Evolutionary conservation across 495 filamentous ascomycete genomes (phyloP).

Genomic region (Niebla homalea): DNA sequence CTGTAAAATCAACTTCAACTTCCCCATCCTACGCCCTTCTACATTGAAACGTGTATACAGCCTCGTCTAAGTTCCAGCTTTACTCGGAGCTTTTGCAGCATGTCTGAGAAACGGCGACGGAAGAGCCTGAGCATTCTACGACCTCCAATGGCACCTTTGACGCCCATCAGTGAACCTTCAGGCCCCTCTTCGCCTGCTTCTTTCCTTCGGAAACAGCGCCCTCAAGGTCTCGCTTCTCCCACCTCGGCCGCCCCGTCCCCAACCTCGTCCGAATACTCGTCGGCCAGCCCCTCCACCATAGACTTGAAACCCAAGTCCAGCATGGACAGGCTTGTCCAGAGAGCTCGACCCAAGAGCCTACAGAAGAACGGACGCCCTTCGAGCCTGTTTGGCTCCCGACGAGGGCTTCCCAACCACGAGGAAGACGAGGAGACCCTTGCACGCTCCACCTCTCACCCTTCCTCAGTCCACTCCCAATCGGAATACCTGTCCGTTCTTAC

Average conservation of each 20-base stretch:
- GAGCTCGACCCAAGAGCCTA: constrained; percentile 16
- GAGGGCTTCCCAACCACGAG: constrained; percentile 36
- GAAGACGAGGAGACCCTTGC: constrained; percentile 29
- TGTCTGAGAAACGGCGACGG: constrained; percentile 9
- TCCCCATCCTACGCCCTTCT: too few species aligned
- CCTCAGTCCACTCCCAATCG: constrained; percentile 12
- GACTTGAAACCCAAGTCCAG: constrained; percentile 13
- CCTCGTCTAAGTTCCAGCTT: too few species aligned
- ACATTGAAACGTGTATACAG: too few species aligned
- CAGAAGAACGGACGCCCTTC: constrained; percentile 35
- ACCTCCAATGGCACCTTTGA: constrained; percentile 14
- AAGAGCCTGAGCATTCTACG: constrained; percentile 19
- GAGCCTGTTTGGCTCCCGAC: constrained; percentile 45
- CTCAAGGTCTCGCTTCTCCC: constrained; percentile 1
- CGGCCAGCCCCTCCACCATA: constrained; percentile 11
- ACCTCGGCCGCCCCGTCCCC: constrained; percentile 10
- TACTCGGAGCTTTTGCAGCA: not conserved
- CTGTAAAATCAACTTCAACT: too few species aligned
- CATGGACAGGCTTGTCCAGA: constrained; percentile 10
- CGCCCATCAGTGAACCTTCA: constrained; percentile 15
- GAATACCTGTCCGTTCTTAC: constrained; percentile 21
- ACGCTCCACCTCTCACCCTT: constrained; percentile 10
- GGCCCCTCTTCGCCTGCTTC: constrained; percentile 2
- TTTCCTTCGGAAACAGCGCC: constrained; percentile 11
- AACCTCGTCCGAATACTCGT: constrained; percentile 6